Conservation (phyloP, 495 filamentous ascomycete genomes). For the Jackrogersella multiformis region DNA sequence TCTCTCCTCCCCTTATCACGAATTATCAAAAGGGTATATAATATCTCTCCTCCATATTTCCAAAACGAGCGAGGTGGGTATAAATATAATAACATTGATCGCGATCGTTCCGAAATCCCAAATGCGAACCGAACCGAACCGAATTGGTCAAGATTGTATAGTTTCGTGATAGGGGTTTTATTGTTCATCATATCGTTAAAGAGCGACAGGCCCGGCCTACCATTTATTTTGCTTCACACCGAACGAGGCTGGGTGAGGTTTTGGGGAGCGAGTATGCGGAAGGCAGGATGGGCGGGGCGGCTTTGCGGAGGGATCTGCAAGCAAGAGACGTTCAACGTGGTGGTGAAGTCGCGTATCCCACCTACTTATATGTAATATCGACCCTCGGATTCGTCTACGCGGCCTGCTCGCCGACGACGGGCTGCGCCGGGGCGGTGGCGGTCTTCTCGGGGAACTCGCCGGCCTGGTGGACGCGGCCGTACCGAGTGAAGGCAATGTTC, state of each 20-base stretch:
- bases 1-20: not conserved
- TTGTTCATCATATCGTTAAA: constrained; percentile 31
- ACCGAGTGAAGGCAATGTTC: constrained; percentile 63
- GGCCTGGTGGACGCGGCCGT: constrained; percentile 56
- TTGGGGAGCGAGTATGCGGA: not conserved
- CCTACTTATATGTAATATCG: no score
- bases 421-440: constrained; percentile 36
- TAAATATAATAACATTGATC: constrained; percentile 18
- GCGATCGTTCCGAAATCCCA: constrained; percentile 12
- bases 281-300: not conserved
- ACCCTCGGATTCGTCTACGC: constrained; percentile 24
- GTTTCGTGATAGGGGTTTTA: not conserved
- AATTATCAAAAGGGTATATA: constrained; percentile 35
- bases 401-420: constrained; percentile 41
- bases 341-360: constrained; percentile 1
- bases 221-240: constrained; percentile 23
- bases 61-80: constrained; percentile 38
- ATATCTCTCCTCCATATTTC: constrained; percentile 5
- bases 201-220: constrained; percentile 40
- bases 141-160: constrained; percentile 7
- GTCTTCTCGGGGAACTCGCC: constrained; percentile 60
- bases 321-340: constrained; percentile 24
- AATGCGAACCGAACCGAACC: no score
- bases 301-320: constrained; percentile 17
- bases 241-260: constrained; percentile 11